These are phyloP conservation scores for Vanderwaltozyma yarrowii DNA, from an alignment of 805 yeast species.

Conservation along the genomic window DNA sequence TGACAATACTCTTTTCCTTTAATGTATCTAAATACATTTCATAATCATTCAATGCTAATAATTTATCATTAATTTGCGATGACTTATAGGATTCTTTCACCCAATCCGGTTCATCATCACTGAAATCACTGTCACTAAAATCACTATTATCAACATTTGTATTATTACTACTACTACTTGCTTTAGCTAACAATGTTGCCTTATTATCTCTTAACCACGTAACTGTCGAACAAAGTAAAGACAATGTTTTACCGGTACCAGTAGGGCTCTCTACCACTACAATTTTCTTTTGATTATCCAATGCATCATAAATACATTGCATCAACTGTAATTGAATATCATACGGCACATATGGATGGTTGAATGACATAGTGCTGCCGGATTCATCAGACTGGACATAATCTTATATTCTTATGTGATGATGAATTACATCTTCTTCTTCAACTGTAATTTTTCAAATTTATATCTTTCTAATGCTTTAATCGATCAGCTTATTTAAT, in stretches of 20 bases:
- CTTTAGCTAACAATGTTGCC: conserved; percentile 9
- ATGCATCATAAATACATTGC: conserved; percentile 59
- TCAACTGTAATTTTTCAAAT: neutral
- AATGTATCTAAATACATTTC: conserved; percentile 29
- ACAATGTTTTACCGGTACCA: conserved; percentile 87
- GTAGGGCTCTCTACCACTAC: conserved; percentile 91
- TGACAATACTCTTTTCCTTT: conserved; percentile 3
- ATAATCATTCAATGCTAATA: conserved; percentile 24
- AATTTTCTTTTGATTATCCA: conserved; percentile 41
- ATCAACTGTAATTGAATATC: conserved; percentile 67
- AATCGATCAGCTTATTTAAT: too few species aligned
- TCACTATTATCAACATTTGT: conserved; percentile 18
- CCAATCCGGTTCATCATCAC: conserved; percentile 64
- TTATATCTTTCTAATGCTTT: too few species aligned
- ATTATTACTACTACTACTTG: conserved; percentile 7
- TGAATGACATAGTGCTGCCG: conserved; percentile 12
- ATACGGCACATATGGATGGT: conserved; percentile 80
- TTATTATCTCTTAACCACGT: conserved; percentile 65
- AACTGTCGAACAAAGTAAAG: conserved; percentile 75
- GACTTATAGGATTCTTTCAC: conserved; percentile 35
- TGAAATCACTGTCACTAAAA: conserved; percentile 25
- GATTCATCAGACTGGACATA: too few species aligned
- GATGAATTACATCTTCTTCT: neutral
- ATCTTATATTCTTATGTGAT: too few species aligned
- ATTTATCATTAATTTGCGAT: conserved; percentile 16